A percentile compares a stretch with the other conserved stretches of the same genome.
These are phyloP conservation scores for Rhizophora apiculata DNA, from an alignment of 345 rosid species.

Conservation along the genomic window DNA sequence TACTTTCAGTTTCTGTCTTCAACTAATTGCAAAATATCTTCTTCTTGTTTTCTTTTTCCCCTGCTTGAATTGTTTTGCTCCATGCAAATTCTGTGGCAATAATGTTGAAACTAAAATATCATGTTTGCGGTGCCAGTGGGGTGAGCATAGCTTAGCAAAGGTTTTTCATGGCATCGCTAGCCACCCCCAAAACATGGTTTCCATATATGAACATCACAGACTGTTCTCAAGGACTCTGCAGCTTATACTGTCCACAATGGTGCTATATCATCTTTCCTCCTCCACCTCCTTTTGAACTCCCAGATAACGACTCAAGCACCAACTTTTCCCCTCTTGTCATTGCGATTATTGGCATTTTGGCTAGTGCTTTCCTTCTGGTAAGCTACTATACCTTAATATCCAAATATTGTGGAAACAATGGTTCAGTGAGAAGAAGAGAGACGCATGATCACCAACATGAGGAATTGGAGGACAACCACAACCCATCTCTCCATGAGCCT, in stretches of 20 bases:
- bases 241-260: conserved; percentile 78
- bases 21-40: neutral
- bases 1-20: neutral
- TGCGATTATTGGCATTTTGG: conserved; percentile 68
- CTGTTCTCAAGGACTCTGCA: conserved; percentile 74
- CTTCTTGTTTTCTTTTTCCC: neutral
- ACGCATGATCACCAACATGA: conserved; percentile 25
- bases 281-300: conserved; percentile 42
- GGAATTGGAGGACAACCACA: conserved; percentile 35
- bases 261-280: conserved; percentile 73
- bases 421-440: conserved; percentile 28
- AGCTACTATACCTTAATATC: conserved; percentile 74
- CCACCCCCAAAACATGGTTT: conserved; percentile 43
- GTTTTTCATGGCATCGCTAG: conserved; percentile 23
- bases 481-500: conserved; percentile 51
- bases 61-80: neutral
- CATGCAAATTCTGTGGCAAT: neutral
- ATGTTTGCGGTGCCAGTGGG: neutral
- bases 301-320: conserved; percentile 44
- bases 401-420: conserved; percentile 47
- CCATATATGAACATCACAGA: conserved; percentile 60
- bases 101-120: neutral
- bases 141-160: neutral
- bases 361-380: conserved; percentile 74
- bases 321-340: conserved; percentile 79